Percentiles rank a stretch among this genome's conserved stretches.
phyloP scores from a whole-genome alignment of 2,329 filamentous ascomycete species.

The Fusarium sp. region DNA sequence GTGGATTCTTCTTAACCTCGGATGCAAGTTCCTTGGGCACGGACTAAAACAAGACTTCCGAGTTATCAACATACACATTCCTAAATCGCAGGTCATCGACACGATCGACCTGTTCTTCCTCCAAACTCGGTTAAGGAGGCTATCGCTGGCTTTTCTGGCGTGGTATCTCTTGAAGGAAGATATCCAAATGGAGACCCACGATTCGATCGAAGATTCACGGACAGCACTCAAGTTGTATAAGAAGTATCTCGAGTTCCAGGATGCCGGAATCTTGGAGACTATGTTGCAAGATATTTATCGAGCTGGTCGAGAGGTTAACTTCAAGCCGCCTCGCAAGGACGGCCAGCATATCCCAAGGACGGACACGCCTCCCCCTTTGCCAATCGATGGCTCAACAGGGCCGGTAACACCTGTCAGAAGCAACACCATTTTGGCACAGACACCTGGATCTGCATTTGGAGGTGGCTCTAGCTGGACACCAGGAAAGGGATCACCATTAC shows the following conservation, averaged over 20 bases:
- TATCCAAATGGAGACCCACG: slow-evolving; percentile 92
- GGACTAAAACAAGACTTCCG: slow-evolving; percentile 95
- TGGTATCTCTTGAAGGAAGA: slow-evolving; percentile 93
- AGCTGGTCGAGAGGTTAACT: slow-evolving; percentile 59
- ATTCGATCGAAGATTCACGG: slow-evolving; percentile 93
- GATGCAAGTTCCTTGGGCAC: slow-evolving; percentile 93
- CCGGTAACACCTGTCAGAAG: slow-evolving; percentile 61
- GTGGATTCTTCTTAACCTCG: slow-evolving; percentile 94
- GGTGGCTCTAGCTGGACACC: slow-evolving; percentile 57
- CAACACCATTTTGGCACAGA: slow-evolving; percentile 47
- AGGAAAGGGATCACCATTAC: slow-evolving; percentile 56
- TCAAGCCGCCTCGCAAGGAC: slow-evolving; percentile 62
- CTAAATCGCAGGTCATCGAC: slow-evolving; percentile 89
- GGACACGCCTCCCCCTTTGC: slow-evolving; percentile 66
- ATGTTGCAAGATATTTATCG: slow-evolving; percentile 90
- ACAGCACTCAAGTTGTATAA: slow-evolving; percentile 89
- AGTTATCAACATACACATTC: slow-evolving; percentile 97
- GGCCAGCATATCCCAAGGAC: slow-evolving; percentile 57
- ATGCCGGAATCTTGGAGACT: slow-evolving; percentile 83
- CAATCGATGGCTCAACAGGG: slow-evolving; percentile 49
- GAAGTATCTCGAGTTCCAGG: slow-evolving; percentile 89
- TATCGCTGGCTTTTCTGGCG: slow-evolving; percentile 90
- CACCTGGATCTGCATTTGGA: slow-evolving; percentile 52
- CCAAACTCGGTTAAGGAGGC: slow-evolving; percentile 80
- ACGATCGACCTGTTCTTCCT: slow-evolving; percentile 93